Conservation (phyloP, 2,329 filamentous ascomycete species). For the Scedosporium aurantiacum region DNA sequence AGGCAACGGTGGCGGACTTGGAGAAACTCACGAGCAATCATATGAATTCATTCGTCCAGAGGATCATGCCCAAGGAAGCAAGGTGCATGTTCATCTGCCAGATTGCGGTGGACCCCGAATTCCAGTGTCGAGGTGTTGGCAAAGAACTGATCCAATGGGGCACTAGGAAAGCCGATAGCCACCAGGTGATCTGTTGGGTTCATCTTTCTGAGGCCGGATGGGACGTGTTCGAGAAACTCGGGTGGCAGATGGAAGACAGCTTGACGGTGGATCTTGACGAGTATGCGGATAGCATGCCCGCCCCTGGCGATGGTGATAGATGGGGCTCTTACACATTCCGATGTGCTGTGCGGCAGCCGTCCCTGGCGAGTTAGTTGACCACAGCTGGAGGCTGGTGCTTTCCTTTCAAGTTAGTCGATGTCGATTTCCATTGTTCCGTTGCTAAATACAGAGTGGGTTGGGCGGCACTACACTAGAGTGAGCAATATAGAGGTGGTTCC, state of each 20-base stretch:
- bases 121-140: constrained; percentile 15
- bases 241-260: constrained; percentile 18
- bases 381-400: too few species aligned
- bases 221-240: constrained; percentile 18
- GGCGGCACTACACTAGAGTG: too few species aligned
- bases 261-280: constrained; percentile 21
- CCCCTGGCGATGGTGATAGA: background rate
- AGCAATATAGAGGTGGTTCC: too few species aligned
- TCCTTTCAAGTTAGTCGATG: too few species aligned
- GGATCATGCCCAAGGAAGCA: constrained; percentile 21
- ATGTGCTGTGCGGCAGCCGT: background rate
- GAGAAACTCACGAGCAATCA: constrained; percentile 19
- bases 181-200: constrained; percentile 21
- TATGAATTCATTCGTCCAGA: constrained; percentile 18
- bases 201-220: constrained; percentile 22
- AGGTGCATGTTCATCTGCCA: constrained; percentile 21
- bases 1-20: constrained; percentile 11
- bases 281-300: constrained; percentile 12
- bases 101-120: constrained; percentile 19
- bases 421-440: too few species aligned
- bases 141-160: background rate
- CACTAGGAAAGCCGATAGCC: constrained; percentile 15
- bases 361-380: too few species aligned
- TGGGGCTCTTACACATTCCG: background rate
- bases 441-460: too few species aligned